A percentile compares a stretch with the other conserved stretches of the same genome.
Conservation (phyloP, 352 stramenopile species). For the Poterioochromonas sp. region DNA sequence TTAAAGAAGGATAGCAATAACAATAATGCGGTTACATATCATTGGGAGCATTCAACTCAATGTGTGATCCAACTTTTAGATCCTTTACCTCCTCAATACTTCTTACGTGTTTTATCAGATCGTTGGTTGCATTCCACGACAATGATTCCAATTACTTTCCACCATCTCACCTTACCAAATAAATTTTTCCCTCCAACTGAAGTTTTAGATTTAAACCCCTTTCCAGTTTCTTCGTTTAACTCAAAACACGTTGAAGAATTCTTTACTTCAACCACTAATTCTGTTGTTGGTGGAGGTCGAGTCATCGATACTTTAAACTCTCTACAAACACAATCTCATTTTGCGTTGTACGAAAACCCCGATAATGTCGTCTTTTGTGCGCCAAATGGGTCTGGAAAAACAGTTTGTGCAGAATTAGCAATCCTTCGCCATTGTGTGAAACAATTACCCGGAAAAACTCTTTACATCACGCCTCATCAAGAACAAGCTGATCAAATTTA, state of each 20-base stretch:
- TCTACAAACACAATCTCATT: constrained; percentile 96
- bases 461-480: constrained; percentile 16
- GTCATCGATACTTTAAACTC: constrained; percentile 94
- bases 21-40: neutral
- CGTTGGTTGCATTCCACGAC: constrained; percentile 95
- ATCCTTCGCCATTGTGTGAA: constrained; percentile 74
- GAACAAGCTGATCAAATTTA: constrained; percentile 8
- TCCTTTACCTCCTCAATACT: constrained; percentile 93
- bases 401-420: constrained; percentile 83
- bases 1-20: constrained; percentile 60
- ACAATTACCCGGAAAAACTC: constrained; percentile 28
- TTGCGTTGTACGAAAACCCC: constrained; percentile 86
- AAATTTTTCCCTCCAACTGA: constrained; percentile 95
- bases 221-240: constrained; percentile 74
- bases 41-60: constrained; percentile 63
- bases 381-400: constrained; percentile 86
- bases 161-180: constrained; percentile 94
- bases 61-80: constrained; percentile 97
- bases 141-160: constrained; percentile 92
- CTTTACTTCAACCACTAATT: constrained; percentile 29
- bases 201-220: constrained; percentile 91
- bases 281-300: constrained; percentile 40
- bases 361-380: constrained; percentile 88
- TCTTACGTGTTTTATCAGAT: constrained; percentile 94
- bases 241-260: constrained; percentile 53